Evolutionary conservation across 2,329 filamentous ascomycete species (phyloP), one percentile per base, ranked within the genome.

Genomic region (Geosmithia flava): DNA sequence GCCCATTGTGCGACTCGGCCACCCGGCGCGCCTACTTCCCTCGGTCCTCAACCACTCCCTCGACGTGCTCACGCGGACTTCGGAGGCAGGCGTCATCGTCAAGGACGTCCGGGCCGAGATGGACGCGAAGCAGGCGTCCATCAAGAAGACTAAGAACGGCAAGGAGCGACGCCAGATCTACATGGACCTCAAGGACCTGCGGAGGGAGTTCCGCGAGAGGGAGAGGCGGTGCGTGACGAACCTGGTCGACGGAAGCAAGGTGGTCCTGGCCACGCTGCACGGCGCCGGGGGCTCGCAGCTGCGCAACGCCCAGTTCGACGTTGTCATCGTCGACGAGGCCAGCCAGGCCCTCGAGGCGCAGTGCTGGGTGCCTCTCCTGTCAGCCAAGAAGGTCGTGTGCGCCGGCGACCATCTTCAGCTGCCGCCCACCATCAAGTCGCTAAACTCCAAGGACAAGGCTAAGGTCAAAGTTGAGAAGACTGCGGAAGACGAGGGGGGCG

Each of bases 341-440:
- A 94, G 87, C 61, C 93, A 98, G 63, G 93, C 93, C 2, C 72
- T 97, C 10, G 93, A 98, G 66, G 90, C 93, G 1, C 91, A 97
- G 64, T 96, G 90, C 67, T 98, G 93, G 93, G 90, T 97, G 47
- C 83, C 93, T 11, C 67, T 98, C 44, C 67, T 96, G 17, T 76
- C 79, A 41, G 87, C 87, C 0, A 79, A 73, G 54, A 97, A 96
- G 68, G 82, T 88, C 8, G 83, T 98, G 8, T 82, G 95, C 53
- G 93, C 93, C 1, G 93, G 93, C 45, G 93, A 98, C 61, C 93
- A 97, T 63, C 69, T 97, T 47, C 93, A 98, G 65, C 70, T 98
- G 48, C 90, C 91, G 19, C 93, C 93, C 15, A 97, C 91, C 0
- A 89, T 98, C 65, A 97, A 96, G 65, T 90, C 85, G 2, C 67